Evolutionary conservation across 176 grass and related monocot genomes (phyloP).

Genomic region (Pharus latifolius): DNA sequence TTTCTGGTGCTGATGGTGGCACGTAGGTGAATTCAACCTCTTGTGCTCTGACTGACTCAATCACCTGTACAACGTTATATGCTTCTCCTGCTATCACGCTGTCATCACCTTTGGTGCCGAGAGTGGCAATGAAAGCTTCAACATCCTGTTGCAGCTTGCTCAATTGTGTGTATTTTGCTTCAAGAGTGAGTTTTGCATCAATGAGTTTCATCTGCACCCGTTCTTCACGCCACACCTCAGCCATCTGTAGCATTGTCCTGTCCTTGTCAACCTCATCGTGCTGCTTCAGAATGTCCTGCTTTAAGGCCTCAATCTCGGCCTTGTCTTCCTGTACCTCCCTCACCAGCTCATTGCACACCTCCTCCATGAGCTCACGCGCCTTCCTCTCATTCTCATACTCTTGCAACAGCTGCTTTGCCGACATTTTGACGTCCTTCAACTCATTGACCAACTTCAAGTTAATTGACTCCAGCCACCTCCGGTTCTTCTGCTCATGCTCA

Average conservation of each 20-base stretch:
- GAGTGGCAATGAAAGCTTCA: constrained; percentile 27
- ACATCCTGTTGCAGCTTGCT: constrained; percentile 47
- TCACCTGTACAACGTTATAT: constrained; percentile 35
- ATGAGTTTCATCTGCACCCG: constrained; percentile 94
- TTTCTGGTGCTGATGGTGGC: constrained; percentile 52
- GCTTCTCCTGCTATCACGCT: constrained; percentile 20
- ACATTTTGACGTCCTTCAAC: constrained; percentile 57
- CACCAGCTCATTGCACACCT: constrained; percentile 79
- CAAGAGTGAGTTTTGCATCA: constrained; percentile 81
- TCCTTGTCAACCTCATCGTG: constrained; percentile 68
- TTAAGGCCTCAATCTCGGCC: constrained; percentile 59
- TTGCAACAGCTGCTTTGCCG: constrained; percentile 59
- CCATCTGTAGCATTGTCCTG: constrained; percentile 84
- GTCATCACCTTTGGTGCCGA: constrained; percentile 20
- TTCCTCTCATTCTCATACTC: constrained; percentile 80
- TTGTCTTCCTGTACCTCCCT: constrained; percentile 82
- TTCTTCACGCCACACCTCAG: constrained; percentile 93
- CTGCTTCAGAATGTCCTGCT: constrained; percentile 50
- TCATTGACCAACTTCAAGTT: constrained; percentile 82
- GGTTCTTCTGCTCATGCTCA: constrained; percentile 72
- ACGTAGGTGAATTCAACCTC: constrained; percentile 60
- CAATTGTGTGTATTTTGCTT: constrained; percentile 68
- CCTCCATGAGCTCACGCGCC: constrained; percentile 58
- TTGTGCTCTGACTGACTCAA: constrained; percentile 32
- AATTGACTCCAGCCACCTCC: constrained; percentile 54